A percentile compares a stretch with the other conserved stretches of the same genome.
phyloP scores from a whole-genome alignment of 2,329 filamentous ascomycete species.

The Bipolaris sorokiniana region DNA sequence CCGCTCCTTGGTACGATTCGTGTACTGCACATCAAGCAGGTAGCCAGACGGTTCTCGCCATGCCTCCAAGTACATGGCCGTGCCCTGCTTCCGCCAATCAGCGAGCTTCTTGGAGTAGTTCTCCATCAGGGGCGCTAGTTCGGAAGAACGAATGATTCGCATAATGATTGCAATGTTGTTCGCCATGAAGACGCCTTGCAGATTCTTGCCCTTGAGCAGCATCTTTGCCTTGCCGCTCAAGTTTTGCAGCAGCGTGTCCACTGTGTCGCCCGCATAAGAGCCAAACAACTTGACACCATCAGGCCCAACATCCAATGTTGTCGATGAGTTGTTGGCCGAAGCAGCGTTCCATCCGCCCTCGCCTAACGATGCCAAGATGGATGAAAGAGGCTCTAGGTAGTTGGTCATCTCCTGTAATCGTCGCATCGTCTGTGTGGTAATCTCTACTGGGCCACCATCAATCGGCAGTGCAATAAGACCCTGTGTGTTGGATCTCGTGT shows the following conservation, averaged over 20 bases:
- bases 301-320: conserved; percentile 81
- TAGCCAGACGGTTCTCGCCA: conserved; percentile 88
- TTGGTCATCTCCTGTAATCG: conserved; percentile 85
- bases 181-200: conserved; percentile 86
- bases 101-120: conserved; percentile 73
- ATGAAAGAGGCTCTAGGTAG: conserved; percentile 84
- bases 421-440: conserved; percentile 84
- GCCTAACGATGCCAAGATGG: conserved; percentile 88
- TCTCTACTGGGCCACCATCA: conserved; percentile 77
- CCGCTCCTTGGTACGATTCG: conserved; percentile 69
- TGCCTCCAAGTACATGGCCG: conserved; percentile 78
- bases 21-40: conserved; percentile 90
- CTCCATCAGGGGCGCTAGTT: conserved; percentile 73
- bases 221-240: conserved; percentile 76
- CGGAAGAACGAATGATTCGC: conserved; percentile 80
- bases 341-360: conserved; percentile 80
- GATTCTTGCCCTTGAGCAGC: conserved; percentile 74
- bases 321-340: conserved; percentile 62
- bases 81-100: conserved; percentile 85
- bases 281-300: conserved; percentile 88
- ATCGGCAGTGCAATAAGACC: conserved; percentile 71
- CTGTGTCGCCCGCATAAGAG: conserved; percentile 87
- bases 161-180: conserved; percentile 87
- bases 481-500: conserved; percentile 74
- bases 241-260: conserved; percentile 77